Conservation (phyloP, 164 flowering plant genomes). For the Kalanchoe fedtschenkoi region DNA sequence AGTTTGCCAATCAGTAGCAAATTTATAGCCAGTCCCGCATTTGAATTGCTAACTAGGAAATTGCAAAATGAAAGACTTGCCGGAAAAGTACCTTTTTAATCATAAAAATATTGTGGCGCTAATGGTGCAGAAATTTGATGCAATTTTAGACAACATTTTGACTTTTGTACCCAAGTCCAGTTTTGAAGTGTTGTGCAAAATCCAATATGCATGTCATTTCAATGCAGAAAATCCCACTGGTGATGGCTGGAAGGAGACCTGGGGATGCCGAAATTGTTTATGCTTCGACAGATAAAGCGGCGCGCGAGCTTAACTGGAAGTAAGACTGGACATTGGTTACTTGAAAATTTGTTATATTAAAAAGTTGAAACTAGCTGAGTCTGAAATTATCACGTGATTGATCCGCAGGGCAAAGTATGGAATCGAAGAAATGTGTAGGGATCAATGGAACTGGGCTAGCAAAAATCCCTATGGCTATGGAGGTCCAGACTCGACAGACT, state of each 20-base stretch:
- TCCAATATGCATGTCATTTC: background rate
- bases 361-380: background rate
- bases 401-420: conserved; percentile 68
- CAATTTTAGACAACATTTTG: no score
- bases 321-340: conserved; percentile 20
- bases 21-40: no score
- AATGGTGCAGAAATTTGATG: no score
- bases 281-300: conserved; percentile 82
- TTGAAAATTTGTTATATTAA: no score
- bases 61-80: no score
- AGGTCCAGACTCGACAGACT: conserved; percentile 15
- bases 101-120: no score
- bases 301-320: conserved; percentile 83
- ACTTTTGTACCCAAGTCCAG: background rate
- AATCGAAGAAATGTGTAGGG: conserved; percentile 85
- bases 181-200: background rate
- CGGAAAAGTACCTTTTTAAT: no score
- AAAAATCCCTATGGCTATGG: conserved; percentile 81
- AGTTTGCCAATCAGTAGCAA: no score
- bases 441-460: conserved; percentile 99
- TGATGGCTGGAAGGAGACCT: conserved; percentile 65
- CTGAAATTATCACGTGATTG: background rate
- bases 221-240: conserved; percentile 77
- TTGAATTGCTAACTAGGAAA: no score
- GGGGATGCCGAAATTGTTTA: conserved; percentile 92